phyloP scores from a whole-genome alignment of 306 rosid genomes.

The Castanopsis chinensis region DNA sequence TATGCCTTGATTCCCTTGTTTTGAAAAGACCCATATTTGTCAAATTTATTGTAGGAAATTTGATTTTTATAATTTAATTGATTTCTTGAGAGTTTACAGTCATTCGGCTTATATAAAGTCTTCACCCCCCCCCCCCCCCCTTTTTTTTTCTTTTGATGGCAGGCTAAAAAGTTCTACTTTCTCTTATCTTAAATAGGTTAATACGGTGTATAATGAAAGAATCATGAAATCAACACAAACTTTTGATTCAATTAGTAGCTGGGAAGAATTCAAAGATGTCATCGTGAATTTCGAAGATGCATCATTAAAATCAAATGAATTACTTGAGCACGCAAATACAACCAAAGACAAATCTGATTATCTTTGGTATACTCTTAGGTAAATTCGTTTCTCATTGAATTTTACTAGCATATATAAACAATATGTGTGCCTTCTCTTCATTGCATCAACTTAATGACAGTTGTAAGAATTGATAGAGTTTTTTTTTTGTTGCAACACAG shows the following conservation, averaged over 20 bases:
- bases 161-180: not conserved
- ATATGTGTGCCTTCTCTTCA: not conserved
- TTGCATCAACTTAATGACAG: not conserved
- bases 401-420: not conserved
- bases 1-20: too few relatives aligned
- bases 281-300: constrained; percentile 48
- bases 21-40: too few relatives aligned
- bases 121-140: too few relatives aligned
- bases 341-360: constrained; percentile 76
- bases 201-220: constrained; percentile 34
- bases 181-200: constrained; percentile 29
- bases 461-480: not conserved
- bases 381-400: not conserved
- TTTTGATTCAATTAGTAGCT: constrained; percentile 44
- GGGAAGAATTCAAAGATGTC: constrained; percentile 55
- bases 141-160: too few relatives aligned
- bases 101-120: too few relatives aligned
- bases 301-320: constrained; percentile 37
- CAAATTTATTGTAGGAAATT: too few relatives aligned
- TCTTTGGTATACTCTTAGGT: constrained; percentile 70
- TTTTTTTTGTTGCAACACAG: constrained; percentile 28
- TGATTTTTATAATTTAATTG: too few relatives aligned
- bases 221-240: constrained; percentile 23
- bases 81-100: too few relatives aligned
- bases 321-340: constrained; percentile 66